Evolutionary conservation across 805 yeast genomes (phyloP), one percentile per base, ranked within the genome.

Genomic region (Saturnispora quitensis): DNA sequence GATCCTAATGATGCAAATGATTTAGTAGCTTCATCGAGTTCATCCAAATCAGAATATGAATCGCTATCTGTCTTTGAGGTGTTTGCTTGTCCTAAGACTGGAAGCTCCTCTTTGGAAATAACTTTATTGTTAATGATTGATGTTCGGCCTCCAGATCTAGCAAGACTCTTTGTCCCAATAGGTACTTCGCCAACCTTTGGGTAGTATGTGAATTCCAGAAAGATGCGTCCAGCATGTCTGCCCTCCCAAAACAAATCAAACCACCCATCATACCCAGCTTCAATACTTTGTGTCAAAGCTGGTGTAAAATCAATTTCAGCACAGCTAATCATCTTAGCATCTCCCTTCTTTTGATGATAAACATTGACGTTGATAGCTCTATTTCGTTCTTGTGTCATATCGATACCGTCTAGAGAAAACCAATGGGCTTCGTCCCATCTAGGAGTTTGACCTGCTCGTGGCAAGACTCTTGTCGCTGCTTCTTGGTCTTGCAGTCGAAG

Each of bases 391-490:
- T 44, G 48, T 17, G 34, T 18, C 8, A 50, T 15, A 27, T 83
- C 73, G 36, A 82, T 85, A 7, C 86, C 75, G 1, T 81, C 74
- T 25, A 88, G 71, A 38, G 76, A 76, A 61, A 86, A 87, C 58
- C 87, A 71, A 52, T 85, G 72, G 56, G 86, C 89, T 54, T 81
- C 81, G 54, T 87, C 82, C 88, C 97, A 93, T 20, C 73, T 78
- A 1, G 99, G 99, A 4, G 87, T 85, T 64, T 93, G 99, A 2
- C 99, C 99, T 1, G 96, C 99, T 58, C 98, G 71, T 49, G 79
- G 76, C 53, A 86, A 81, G 0, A 88, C 76, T 35, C 81, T 82
- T 1, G 97, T 88, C 61, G 84, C 81, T 56, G 86, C 82, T 9
- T 95, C 91, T 59, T 79, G 78, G 54, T 87, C 88, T 28, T 90